Evolutionary conservation across 257 asterid species (phyloP).

Genomic region (Nicotiana tomentosiformis): DNA sequence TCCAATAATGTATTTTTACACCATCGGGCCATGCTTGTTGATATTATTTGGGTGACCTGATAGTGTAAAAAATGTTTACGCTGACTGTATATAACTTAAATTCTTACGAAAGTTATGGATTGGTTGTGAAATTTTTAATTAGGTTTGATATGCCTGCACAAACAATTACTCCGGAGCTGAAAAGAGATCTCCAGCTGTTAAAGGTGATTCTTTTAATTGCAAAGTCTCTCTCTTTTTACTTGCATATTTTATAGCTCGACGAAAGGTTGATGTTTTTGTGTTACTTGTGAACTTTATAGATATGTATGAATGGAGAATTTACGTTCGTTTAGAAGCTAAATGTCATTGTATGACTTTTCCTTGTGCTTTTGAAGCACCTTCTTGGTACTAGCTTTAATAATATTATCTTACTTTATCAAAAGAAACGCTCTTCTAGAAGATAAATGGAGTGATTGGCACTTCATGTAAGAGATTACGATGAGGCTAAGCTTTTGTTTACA

Average conservation of each 20-base stretch:
- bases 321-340: background rate
- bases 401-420: too few relatives aligned
- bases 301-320: background rate
- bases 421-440: background rate
- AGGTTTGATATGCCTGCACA: conserved; percentile 99
- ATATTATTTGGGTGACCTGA: too few relatives aligned
- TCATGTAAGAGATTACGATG: background rate
- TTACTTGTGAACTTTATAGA: background rate
- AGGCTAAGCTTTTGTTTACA: background rate
- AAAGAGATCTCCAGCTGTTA: conserved; percentile 73
- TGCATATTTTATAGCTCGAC: background rate
- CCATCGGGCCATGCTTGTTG: too few relatives aligned
- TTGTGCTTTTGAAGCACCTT: too few relatives aligned
- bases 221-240: background rate
- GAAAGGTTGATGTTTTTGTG: background rate
- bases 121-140: conserved; percentile 2
- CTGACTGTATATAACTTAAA: too few relatives aligned
- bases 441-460: background rate
- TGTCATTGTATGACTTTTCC: background rate
- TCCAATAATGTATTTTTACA: too few relatives aligned
- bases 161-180: conserved; percentile 77
- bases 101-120: background rate
- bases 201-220: conserved; percentile 37
- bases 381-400: too few relatives aligned
- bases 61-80: too few relatives aligned